A percentile compares a stretch with the other conserved stretches of the same genome.
phyloP scores from a whole-genome alignment of 1,139 yeast species.

The Candida labiduridarum region DNA sequence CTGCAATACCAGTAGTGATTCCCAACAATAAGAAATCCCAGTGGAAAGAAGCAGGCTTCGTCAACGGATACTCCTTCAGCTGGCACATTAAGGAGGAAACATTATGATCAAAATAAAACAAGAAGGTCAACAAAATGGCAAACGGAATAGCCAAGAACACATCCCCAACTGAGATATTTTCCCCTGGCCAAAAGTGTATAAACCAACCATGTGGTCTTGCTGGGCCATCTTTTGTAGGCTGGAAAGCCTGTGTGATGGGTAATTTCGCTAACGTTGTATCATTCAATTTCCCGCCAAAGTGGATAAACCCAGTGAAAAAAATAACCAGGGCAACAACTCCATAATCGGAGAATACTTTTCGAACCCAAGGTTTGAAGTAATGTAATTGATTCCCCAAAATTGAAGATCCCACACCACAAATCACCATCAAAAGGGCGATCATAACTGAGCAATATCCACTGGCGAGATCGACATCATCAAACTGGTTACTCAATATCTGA shows the following conservation, averaged over 20 bases:
- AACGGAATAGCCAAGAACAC: slow-evolving; percentile 91
- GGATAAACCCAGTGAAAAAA: slow-evolving; percentile 89
- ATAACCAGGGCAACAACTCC: slow-evolving; percentile 82
- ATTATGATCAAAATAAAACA: slow-evolving; percentile 94
- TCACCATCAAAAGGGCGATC: slow-evolving; percentile 69
- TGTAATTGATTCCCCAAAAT: slow-evolving; percentile 62
- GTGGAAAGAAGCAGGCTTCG: slow-evolving; percentile 87
- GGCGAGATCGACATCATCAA: slow-evolving; percentile 44
- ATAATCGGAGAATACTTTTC: slow-evolving; percentile 82
- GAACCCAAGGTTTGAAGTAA: slow-evolving; percentile 56
- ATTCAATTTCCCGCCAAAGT: slow-evolving; percentile 77
- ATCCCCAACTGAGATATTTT: slow-evolving; percentile 64
- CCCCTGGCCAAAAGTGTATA: slow-evolving; percentile 70
- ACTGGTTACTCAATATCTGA: slow-evolving; percentile 76
- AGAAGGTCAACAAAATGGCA: slow-evolving; percentile 77
- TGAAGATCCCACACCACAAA: slow-evolving; percentile 70
- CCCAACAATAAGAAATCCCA: slow-evolving; percentile 91
- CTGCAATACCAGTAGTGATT: slow-evolving; percentile 82
- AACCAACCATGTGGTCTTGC: slow-evolving; percentile 66
- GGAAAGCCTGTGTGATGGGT: slow-evolving; percentile 73
- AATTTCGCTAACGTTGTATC: slow-evolving; percentile 55
- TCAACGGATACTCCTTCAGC: slow-evolving; percentile 74
- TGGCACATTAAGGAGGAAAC: slow-evolving; percentile 93
- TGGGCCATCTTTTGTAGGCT: slow-evolving; percentile 57
- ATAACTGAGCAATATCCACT: slow-evolving; percentile 78